Percentiles rank a stretch among this genome's conserved stretches.
Conservation (phyloP, 768 basidiomycete genomes). For the Leccinum truebloodii region DNA sequence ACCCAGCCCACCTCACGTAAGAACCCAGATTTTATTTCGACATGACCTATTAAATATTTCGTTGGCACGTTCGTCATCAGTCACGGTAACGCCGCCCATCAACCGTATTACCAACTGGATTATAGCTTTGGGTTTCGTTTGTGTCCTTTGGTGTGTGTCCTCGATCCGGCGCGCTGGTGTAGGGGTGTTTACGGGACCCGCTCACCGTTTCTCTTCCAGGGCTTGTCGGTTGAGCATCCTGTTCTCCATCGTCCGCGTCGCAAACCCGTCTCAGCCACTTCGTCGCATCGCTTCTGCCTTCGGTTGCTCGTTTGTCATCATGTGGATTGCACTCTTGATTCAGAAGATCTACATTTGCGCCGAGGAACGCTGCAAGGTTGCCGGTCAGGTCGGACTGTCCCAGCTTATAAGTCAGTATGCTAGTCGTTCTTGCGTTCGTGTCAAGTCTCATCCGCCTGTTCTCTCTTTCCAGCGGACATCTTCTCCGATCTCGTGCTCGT, state of each 20-base stretch:
- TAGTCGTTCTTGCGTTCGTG: background rate
- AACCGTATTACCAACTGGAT: slow-evolving; percentile 14
- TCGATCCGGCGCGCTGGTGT: background rate
- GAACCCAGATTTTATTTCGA: background rate
- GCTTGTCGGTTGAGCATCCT: slow-evolving; percentile 27
- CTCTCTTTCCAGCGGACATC: slow-evolving; percentile 17
- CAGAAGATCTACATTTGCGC: slow-evolving; percentile 19
- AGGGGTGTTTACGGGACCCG: background rate
- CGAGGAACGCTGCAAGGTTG: slow-evolving; percentile 1
- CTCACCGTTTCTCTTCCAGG: slow-evolving; percentile 16
- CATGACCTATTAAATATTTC: too few relatives aligned
- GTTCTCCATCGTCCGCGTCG: slow-evolving; percentile 23
- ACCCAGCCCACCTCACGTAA: slow-evolving; percentile 4
- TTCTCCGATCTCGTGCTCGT: slow-evolving; percentile 24
- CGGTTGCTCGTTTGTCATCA: slow-evolving; percentile 19
- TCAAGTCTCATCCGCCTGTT: background rate
- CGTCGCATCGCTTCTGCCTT: slow-evolving; percentile 6
- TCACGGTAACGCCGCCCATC: background rate
- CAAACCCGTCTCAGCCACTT: slow-evolving; percentile 11
- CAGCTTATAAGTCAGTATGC: slow-evolving; percentile 24
- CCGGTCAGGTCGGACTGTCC: slow-evolving; percentile 11
- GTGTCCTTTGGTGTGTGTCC: slow-evolving; percentile 23
- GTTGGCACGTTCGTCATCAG: slow-evolving; percentile 2
- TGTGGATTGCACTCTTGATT: slow-evolving; percentile 25
- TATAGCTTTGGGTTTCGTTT: slow-evolving; percentile 12